These are phyloP conservation scores for Pythium periplocum DNA, from an alignment of 352 stramenopile genomes.

Conservation along the genomic window DNA sequence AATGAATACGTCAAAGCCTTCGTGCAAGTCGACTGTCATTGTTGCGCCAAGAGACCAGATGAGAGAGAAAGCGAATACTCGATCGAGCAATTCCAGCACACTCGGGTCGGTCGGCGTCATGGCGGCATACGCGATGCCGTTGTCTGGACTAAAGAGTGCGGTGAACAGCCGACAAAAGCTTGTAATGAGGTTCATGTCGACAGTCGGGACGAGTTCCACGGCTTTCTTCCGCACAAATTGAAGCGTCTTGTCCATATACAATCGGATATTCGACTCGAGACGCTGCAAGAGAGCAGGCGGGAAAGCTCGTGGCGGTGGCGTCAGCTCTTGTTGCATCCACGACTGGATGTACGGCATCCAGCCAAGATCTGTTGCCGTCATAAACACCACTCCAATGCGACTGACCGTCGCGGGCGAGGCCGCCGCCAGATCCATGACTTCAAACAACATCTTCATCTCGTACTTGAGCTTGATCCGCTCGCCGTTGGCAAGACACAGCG, in stretches of 20 bases:
- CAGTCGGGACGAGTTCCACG: slow-evolving; percentile 65
- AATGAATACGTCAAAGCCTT: slow-evolving; percentile 58
- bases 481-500: slow-evolving; percentile 82
- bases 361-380: slow-evolving; percentile 62
- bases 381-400: slow-evolving; percentile 37
- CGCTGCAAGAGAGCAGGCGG: slow-evolving; percentile 16
- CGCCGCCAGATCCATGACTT: slow-evolving; percentile 81
- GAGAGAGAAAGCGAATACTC: slow-evolving; percentile 73
- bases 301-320: slow-evolving; percentile 13
- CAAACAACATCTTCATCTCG: slow-evolving; percentile 87
- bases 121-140: slow-evolving; percentile 2
- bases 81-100: slow-evolving; percentile 23
- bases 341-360: slow-evolving; percentile 75
- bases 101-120: slow-evolving; percentile 14
- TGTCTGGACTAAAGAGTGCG: slow-evolving; percentile 9
- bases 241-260: slow-evolving; percentile 45
- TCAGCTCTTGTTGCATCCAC: slow-evolving; percentile 52
- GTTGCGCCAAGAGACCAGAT: slow-evolving; percentile 78
- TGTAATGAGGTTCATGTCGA: slow-evolving; percentile 71
- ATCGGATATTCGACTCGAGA: slow-evolving; percentile 24
- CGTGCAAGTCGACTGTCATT: slow-evolving; percentile 44
- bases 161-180: slow-evolving; percentile 64
- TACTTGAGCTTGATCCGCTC: slow-evolving; percentile 67
- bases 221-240: slow-evolving; percentile 49
- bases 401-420: slow-evolving; percentile 74